Conservation (phyloP, 176 grass and related monocot species). For the Puccinellia tenuiflora region DNA sequence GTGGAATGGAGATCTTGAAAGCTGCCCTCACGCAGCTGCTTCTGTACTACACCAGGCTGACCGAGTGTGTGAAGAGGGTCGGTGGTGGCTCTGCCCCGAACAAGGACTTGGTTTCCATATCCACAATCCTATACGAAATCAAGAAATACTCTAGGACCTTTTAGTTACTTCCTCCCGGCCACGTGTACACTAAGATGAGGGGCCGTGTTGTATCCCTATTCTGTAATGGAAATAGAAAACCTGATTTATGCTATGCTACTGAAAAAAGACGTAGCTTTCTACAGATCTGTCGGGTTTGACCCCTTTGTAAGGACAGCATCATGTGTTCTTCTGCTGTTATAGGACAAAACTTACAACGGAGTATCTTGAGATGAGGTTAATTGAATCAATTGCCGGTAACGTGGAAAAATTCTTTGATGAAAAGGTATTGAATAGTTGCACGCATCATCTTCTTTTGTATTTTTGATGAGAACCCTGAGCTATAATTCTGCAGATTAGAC, state of each 20-base stretch:
- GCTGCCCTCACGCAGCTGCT: conserved; percentile 76
- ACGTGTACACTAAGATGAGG: conserved; percentile 31
- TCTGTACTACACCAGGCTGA: conserved; percentile 87
- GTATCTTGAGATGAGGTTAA: neutral
- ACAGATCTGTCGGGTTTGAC: neutral
- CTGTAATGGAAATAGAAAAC: neutral
- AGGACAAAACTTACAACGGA: neutral
- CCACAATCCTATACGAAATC: conserved; percentile 92
- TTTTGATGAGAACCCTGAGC: too few species aligned
- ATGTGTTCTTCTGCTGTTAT: neutral
- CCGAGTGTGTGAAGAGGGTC: conserved; percentile 78
- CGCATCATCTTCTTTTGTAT: too few species aligned
- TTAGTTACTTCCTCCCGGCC: conserved; percentile 34
- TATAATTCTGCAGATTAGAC: too few species aligned
- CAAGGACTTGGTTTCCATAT: conserved; percentile 94
- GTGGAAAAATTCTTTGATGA: neutral
- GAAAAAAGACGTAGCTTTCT: conserved; percentile 7
- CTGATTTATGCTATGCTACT: neutral
- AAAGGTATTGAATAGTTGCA: neutral
- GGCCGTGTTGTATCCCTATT: conserved; percentile 12
- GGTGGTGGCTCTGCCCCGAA: conserved; percentile 62
- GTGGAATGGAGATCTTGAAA: conserved; percentile 97
- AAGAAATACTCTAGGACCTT: conserved; percentile 97
- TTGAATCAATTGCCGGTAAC: neutral
- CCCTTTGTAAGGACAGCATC: neutral